Evolutionary conservation across 257 asterid genomes (phyloP), one percentile per base, ranked within the genome.

Genomic region (Linaria vulgaris): DNA sequence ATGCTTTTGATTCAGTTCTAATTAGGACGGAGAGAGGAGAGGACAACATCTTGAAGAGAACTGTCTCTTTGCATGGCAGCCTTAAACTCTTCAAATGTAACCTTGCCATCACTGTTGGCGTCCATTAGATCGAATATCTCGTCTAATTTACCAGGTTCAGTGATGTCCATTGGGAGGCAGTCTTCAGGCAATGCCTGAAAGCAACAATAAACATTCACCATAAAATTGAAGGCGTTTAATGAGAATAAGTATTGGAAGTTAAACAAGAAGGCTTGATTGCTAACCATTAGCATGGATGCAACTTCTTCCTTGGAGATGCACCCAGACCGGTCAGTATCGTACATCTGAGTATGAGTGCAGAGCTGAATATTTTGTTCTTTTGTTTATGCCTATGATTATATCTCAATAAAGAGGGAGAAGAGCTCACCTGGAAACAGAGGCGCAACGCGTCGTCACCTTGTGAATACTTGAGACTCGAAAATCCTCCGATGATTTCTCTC

Each of bases 221-320:
- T 47, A 11, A 51, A 19, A n/a, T 2, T 43, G 25, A 19, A 14
- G 16, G 24, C 17, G 27, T 21, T 30, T 23, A 46, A 9, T 49
- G 37, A 56, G 16, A 12, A 1, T 20, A 16, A 30, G 31, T 12
- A 23, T 43, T 21, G 12, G 5, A 59, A 12, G 16, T 21, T 62
- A 44, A 7, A 5, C 13, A 14, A 16, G 16, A 34, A 49, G 6
- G 73, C 0, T 45, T 21, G 44, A 47, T 56, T 1, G 59, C 12
- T 72, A 74, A 88, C 97, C 78, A 84, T 76, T 12, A 89, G 76
- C 80, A 89, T 85, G 12, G 97, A 87, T 47, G 97, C 89, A 20
- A 89, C 81, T 71, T 87, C 97, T 68, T 89, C 95, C 75, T 84
- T 89, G 82, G 91, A 86, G 53, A 87, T 89, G 85, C 81, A 86